A percentile compares a stretch with the other conserved stretches of the same genome.
These are phyloP conservation scores for Vigna mungo DNA, from an alignment of 306 rosid genomes.

Conservation along the genomic window DNA sequence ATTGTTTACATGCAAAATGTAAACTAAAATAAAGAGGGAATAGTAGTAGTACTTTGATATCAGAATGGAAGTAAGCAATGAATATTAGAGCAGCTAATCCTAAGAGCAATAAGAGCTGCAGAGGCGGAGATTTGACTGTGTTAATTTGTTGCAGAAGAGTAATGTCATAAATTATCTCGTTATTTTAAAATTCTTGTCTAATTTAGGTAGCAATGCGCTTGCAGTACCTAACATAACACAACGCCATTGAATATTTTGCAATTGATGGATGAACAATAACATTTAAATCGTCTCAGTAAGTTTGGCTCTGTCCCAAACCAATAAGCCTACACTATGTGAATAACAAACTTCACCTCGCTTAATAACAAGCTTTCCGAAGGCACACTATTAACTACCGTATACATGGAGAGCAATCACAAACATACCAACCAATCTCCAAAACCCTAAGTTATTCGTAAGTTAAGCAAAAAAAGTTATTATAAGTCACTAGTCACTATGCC, in stretches of 20 bases:
- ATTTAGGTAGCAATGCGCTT: constrained; percentile 29
- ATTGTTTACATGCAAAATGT: not conserved
- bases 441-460: not conserved
- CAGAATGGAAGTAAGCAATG: not conserved
- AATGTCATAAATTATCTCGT: constrained; percentile 44
- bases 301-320: constrained; percentile 37
- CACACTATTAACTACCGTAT: not conserved
- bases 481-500: not conserved
- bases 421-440: not conserved
- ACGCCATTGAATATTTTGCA: constrained; percentile 41
- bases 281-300: constrained; percentile 25
- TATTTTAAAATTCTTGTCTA: constrained; percentile 47
- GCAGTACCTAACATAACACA: constrained; percentile 49
- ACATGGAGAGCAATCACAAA: not conserved
- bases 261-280: not conserved
- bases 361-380: constrained; percentile 8
- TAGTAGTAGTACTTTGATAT: not conserved
- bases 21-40: not conserved
- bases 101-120: constrained; percentile 32
- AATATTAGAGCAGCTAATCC: constrained; percentile 28
- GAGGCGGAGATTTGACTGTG: constrained; percentile 35
- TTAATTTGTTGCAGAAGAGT: constrained; percentile 40
- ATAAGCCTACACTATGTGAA: constrained; percentile 15
- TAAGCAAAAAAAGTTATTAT: not conserved
- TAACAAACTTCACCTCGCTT: constrained; percentile 21